Conservation (phyloP, 2,329 filamentous ascomycete genomes). For the Ophiostoma himal-ulmi region DNA sequence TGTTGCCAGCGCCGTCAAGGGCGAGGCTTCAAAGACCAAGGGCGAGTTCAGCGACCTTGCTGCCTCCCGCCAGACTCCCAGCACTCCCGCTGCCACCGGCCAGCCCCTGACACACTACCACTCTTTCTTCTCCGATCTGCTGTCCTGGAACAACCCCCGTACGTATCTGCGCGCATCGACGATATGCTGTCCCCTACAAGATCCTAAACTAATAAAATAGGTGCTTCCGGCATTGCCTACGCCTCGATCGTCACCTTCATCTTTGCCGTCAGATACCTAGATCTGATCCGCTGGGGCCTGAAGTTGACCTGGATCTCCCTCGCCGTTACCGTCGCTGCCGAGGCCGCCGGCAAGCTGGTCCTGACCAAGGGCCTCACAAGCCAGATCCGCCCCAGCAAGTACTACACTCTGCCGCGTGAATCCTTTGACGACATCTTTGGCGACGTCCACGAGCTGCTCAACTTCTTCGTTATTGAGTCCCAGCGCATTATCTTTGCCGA, state of each 20-base stretch:
- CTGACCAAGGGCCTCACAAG: conserved; percentile 58
- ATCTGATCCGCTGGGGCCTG: conserved; percentile 59
- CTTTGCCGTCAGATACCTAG: conserved; percentile 59
- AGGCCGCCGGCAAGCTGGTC: conserved; percentile 55
- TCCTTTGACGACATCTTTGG: conserved; percentile 56
- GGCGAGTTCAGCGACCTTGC: conserved; percentile 54
- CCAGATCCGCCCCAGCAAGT: conserved; percentile 60
- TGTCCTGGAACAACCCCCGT: conserved; percentile 66
- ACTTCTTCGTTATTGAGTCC: conserved; percentile 66
- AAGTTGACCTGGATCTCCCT: conserved; percentile 61
- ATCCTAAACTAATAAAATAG: conserved; percentile 34
- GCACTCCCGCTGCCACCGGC: conserved; percentile 42
- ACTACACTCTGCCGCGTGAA: conserved; percentile 60
- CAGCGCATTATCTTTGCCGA: conserved; percentile 64
- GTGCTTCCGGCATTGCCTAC: conserved; percentile 61
- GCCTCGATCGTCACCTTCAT: conserved; percentile 52
- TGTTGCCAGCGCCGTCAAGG: conserved; percentile 53
- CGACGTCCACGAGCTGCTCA: conserved; percentile 62
- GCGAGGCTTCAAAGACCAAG: conserved; percentile 50
- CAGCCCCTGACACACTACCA: conserved; percentile 64
- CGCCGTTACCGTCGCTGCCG: conserved; percentile 54
- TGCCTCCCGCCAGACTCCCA: conserved; percentile 50
- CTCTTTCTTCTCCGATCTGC: conserved; percentile 62
- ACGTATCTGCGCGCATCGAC: conserved; percentile 32
- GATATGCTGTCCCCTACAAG: background rate